These are phyloP conservation scores for Calonectria henricotiae DNA, from an alignment of 2,329 filamentous ascomycete species.

Conservation along the genomic window DNA sequence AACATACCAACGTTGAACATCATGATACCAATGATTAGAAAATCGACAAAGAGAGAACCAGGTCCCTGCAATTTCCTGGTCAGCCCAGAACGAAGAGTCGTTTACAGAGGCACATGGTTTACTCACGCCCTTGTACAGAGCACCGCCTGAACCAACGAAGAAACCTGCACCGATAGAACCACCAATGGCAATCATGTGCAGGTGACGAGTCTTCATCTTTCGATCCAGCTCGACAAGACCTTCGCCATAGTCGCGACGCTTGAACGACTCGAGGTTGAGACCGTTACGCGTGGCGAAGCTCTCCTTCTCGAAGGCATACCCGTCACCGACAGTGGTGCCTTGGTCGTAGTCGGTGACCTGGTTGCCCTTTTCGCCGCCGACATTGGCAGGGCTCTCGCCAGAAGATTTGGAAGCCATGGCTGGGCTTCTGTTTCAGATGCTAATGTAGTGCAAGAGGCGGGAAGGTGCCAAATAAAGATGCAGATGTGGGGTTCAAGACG, in stretches of 20 bases:
- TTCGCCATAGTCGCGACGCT: slow-evolving; percentile 43
- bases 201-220: slow-evolving; percentile 71
- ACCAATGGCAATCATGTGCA: slow-evolving; percentile 77
- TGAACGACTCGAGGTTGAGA: slow-evolving; percentile 50
- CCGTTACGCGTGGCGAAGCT: slow-evolving; percentile 49
- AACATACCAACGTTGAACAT: slow-evolving; percentile 69
- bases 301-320: slow-evolving; percentile 47
- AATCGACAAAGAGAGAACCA: slow-evolving; percentile 65
- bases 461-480: background rate
- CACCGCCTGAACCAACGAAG: slow-evolving; percentile 74
- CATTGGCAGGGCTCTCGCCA: slow-evolving; percentile 45
- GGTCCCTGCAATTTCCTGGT: slow-evolving; percentile 54
- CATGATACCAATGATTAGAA: slow-evolving; percentile 73
- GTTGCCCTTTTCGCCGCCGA: slow-evolving; percentile 47
- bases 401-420: slow-evolving; percentile 45
- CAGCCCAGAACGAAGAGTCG: slow-evolving; percentile 10
- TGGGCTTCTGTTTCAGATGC: slow-evolving; percentile 32
- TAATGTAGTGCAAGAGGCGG: slow-evolving; percentile 16
- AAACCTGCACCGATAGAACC: slow-evolving; percentile 76
- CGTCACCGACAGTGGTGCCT: slow-evolving; percentile 33
- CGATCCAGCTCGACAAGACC: slow-evolving; percentile 59
- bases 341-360: slow-evolving; percentile 44
- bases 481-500: slow-evolving; percentile 19
- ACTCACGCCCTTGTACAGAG: slow-evolving; percentile 66
- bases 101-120: background rate